Base-by-base conservation (phyloP, 2,329 filamentous ascomycete species). In the Fusarium begoniae region DNA sequence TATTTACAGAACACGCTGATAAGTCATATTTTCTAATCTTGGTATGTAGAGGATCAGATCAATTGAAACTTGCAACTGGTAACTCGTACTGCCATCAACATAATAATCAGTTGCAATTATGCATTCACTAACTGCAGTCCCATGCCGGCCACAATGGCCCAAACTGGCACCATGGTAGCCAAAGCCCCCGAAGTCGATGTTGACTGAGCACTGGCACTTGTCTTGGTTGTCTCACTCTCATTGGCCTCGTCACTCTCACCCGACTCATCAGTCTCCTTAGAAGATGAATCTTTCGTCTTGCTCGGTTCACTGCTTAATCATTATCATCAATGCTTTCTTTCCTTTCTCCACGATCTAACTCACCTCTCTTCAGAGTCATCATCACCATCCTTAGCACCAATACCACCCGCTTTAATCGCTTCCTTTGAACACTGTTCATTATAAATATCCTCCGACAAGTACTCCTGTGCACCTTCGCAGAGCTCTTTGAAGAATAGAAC, bases 401-500 rank as follows among this genome's bases (percentile, higher is more conserved):
- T 57, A 1, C 51, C 60, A 14, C 60, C 60, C 1, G 32, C 60
- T 12, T 43, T 8, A 9, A 63, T 47, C 1, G 51, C 60, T 12
- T 63, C 51, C 12, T 63, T 47, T 2, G 51, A 63, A n/a, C 51
- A 63, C 22, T 63, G 32, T 4, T 63, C 22, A 6, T 47, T 18
- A 7, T 57, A 63, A 10, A 30, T 57, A 7, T 63, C 30, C 13
- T 44, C 51, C 3, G 28, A 12, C 8, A 63, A 12, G 20, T 11
- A 47, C 12, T 63, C 3, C 22, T 57, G 6, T 10, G 60, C 60
- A 10, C 41, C 51, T 3, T 45, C 40, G 20, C 60, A 63, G 1
- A 63, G 32, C 10, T 58, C 51, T 18, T 58, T 58, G 22, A 57
- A 63, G 15, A 63, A 58, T 10, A 63, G 14, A 5, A 63, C 41